Conservation (phyloP, 2,329 filamentous ascomycete genomes). For the Cladorrhinum sp. region DNA sequence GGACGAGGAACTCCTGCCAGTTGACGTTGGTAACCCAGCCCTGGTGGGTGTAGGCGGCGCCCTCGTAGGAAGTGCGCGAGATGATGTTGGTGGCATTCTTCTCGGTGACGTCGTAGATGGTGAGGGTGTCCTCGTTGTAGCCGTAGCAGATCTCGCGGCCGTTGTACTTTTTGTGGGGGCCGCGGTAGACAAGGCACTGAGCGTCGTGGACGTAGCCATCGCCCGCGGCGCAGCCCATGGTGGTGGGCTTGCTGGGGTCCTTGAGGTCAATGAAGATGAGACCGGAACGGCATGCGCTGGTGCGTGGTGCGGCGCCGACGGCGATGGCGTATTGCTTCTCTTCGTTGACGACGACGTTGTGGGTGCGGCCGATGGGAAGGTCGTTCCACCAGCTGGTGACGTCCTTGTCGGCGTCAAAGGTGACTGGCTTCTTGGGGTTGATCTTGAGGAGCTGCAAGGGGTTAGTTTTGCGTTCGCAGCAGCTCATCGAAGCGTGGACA, state of each 20-base stretch:
- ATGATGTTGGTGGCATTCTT: slow-evolving; percentile 46
- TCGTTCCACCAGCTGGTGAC: slow-evolving; percentile 36
- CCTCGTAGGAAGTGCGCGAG: slow-evolving; percentile 31
- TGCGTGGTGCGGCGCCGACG: slow-evolving; percentile 41
- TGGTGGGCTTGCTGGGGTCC: slow-evolving; percentile 50
- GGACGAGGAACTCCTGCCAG: slow-evolving; percentile 44
- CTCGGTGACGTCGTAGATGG: slow-evolving; percentile 51
- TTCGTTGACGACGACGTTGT: slow-evolving; percentile 53
- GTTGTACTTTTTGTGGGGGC: slow-evolving; percentile 44
- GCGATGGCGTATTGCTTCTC: slow-evolving; percentile 47
- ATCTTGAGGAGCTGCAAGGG: slow-evolving; percentile 39
- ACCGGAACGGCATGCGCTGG: slow-evolving; percentile 38
- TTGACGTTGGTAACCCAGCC: slow-evolving; percentile 48
- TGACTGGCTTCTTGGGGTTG: slow-evolving; percentile 38
- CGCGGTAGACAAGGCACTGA: slow-evolving; percentile 54
- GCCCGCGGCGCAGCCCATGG: slow-evolving; percentile 49
- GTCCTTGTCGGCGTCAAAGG: slow-evolving; percentile 35
- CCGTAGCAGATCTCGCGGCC: slow-evolving; percentile 52
- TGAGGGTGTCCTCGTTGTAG: slow-evolving; percentile 51
- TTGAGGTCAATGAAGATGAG: slow-evolving; percentile 58
- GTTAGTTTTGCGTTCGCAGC: background rate
- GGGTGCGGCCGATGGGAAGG: slow-evolving; percentile 40
- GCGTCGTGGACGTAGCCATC: slow-evolving; percentile 62
- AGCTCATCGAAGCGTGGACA: background rate
- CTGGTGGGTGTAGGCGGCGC: slow-evolving; percentile 47